A percentile compares a stretch with the other conserved stretches of the same genome.
These are phyloP conservation scores for Phlegmacium glaucopus DNA, from an alignment of 768 basidiomycete species.

Conservation along the genomic window DNA sequence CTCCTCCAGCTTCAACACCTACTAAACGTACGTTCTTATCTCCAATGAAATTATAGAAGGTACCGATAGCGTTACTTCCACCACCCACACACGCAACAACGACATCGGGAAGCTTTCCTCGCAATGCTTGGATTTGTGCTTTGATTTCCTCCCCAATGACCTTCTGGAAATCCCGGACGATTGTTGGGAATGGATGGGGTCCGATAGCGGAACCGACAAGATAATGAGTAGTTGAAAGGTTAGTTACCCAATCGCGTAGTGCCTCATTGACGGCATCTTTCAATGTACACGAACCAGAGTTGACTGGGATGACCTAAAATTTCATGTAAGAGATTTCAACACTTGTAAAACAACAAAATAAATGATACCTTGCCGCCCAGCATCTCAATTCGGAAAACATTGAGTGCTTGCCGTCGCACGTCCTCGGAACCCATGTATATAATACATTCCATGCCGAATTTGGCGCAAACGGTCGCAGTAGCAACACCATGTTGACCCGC, in stretches of 20 bases:
- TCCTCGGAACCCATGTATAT: slow-evolving; percentile 99
- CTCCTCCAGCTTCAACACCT: slow-evolving; percentile 97
- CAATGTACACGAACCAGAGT: slow-evolving; percentile 90
- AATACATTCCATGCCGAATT: slow-evolving; percentile 92
- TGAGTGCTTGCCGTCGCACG: slow-evolving; percentile 91
- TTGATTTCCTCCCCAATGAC: slow-evolving; percentile 96
- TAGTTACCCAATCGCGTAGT: slow-evolving; percentile 98
- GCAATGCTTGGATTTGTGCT: slow-evolving; percentile 64
- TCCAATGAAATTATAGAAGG: slow-evolving; percentile 94
- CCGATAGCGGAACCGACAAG: slow-evolving; percentile 97
- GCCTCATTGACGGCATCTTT: slow-evolving; percentile 99
- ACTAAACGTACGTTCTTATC: slow-evolving; percentile 83
- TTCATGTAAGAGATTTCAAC: not conserved
- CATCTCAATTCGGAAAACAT: slow-evolving; percentile 98
- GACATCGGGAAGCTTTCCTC: slow-evolving; percentile 88
- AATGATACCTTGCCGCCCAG: slow-evolving; percentile 68
- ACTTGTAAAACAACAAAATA: not conserved
- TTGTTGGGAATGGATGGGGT: slow-evolving; percentile 98
- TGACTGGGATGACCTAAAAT: slow-evolving; percentile 82
- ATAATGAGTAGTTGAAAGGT: slow-evolving; percentile 91
- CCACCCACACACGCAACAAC: slow-evolving; percentile 98
- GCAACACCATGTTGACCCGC: slow-evolving; percentile 99
- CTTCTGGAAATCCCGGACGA: slow-evolving; percentile 97
- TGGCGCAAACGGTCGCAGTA: slow-evolving; percentile 96
- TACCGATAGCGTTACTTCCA: slow-evolving; percentile 95